Evolutionary conservation across 225 moss, liverwort and hornwort genomes (phyloP), one percentile per base, ranked within the genome.

Genomic region (Thuidium tamariscinum): DNA sequence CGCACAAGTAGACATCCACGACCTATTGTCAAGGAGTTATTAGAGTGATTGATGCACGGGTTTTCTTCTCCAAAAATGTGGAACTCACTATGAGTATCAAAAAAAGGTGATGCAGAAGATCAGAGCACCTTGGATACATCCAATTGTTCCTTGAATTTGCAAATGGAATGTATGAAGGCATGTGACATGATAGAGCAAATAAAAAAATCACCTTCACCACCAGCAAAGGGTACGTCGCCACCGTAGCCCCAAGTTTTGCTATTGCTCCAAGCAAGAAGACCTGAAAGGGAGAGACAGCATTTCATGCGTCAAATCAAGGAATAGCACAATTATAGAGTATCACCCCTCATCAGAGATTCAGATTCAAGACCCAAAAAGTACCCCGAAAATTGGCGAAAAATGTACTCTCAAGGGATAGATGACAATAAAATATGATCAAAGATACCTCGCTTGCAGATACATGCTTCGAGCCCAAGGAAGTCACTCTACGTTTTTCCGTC

Each of bases 201-300:
- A 5, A 37, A 19, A 69, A 67, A 60, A 27, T 88, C 75, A 94
- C 92, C 93, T 99, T 99, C 26, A 99, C 97, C 69, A 99, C 98
- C 34, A 99, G 94, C 78, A 99, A 90, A 80, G 98, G 98, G 79
- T 99, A 99, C n/a, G 98, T 99, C 84, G 84, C 91, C 60, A 99
- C 97, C 62, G 98, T 99, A 83, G 98, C 98, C 42, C 98, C 98
- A 85, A 99, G 94, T 90, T 97, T 99, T 68, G 97, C 98, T 72
- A 99, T 75, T 68, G 98, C 96, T 85, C 96, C 96, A 63, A 97
- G 90, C 75, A 95, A 85, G 79, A 99, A 99, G 57, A 97, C 87
- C 96, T 96, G 84, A 61, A 61, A 74, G 80, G 41, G 37, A 78
- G 75, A 83, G 41, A 83, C 82, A 49, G 46, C 80, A 86, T 37